phyloP scores from a whole-genome alignment of 352 stramenopile genomes.

The Globisporangium paroecandrum region DNA sequence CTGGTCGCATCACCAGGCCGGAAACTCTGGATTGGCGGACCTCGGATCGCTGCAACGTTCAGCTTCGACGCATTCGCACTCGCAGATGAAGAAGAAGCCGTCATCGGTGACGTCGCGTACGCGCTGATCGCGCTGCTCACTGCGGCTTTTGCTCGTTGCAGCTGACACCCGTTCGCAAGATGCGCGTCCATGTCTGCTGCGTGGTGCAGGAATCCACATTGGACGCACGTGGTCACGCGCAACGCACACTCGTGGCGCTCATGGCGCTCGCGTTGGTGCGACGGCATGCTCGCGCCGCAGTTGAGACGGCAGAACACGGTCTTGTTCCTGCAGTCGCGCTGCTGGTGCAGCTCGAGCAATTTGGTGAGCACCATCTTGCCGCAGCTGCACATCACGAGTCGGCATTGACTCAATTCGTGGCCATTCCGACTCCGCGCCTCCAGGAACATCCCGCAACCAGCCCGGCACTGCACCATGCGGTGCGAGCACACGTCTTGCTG shows the following conservation, averaged over 20 bases:
- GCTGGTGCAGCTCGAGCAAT: constrained; percentile 49
- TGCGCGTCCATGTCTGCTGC: constrained; percentile 41
- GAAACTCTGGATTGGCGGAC: constrained; percentile 18
- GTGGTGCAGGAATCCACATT: constrained; percentile 38
- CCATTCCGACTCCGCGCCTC: constrained; percentile 48
- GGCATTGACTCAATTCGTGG: constrained; percentile 68
- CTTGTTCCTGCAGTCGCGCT: constrained; percentile 46
- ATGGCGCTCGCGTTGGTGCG: constrained; percentile 40
- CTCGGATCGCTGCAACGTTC: constrained; percentile 25
- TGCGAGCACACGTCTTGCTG: constrained; percentile 32
- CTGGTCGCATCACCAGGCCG: neutral
- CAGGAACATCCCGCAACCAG: constrained; percentile 46
- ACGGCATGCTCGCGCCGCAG: constrained; percentile 31
- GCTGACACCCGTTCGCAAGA: constrained; percentile 34
- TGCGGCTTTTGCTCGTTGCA: constrained; percentile 27
- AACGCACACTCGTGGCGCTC: constrained; percentile 49
- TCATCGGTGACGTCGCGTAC: constrained; percentile 16
- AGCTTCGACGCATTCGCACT: constrained; percentile 13
- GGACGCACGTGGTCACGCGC: constrained; percentile 32
- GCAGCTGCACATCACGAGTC: constrained; percentile 58
- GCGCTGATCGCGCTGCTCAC: constrained; percentile 25
- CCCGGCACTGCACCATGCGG: constrained; percentile 44
- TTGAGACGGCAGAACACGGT: constrained; percentile 37
- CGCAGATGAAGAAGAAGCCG: neutral
- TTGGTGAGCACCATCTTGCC: constrained; percentile 63